Conservation (phyloP, 192 early-diverging fungal genomes). For the Dissophora globulifera region DNA sequence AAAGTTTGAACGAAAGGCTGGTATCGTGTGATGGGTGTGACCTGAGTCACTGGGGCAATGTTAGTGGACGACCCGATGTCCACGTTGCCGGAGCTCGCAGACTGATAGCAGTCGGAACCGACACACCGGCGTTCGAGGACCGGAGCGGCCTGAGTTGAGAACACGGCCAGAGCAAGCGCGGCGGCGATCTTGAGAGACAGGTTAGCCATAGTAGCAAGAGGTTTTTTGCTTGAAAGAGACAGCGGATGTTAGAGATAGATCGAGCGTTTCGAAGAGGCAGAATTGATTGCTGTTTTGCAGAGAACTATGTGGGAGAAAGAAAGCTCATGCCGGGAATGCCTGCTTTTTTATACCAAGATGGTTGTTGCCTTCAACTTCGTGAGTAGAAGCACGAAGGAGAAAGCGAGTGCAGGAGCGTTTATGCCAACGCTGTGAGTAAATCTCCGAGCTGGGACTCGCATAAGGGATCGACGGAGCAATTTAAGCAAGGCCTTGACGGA, state of each 20-base stretch:
- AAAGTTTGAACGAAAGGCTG: conserved; percentile 21
- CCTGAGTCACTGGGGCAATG: conserved; percentile 24
- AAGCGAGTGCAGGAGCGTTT: too few relatives aligned
- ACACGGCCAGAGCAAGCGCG: conserved; percentile 12
- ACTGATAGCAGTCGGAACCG: conserved; percentile 17
- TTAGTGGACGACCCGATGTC: conserved; percentile 23
- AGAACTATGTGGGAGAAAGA: background rate
- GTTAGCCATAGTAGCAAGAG: background rate
- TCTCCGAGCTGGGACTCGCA: too few relatives aligned
- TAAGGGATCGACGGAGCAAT: too few relatives aligned
- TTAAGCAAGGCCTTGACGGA: too few relatives aligned
- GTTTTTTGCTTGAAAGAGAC: too few relatives aligned
- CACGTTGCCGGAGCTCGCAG: conserved; percentile 28
- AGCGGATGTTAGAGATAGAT: background rate
- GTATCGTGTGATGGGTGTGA: conserved; percentile 33
- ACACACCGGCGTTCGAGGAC: conserved; percentile 9
- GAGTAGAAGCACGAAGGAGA: too few relatives aligned
- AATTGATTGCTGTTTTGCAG: background rate
- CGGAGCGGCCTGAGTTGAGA: conserved; percentile 21
- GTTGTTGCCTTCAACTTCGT: too few relatives aligned
- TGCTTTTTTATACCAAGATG: background rate
- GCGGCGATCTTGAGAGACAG: conserved; percentile 22
- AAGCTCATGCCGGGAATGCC: too few relatives aligned
- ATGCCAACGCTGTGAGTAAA: too few relatives aligned
- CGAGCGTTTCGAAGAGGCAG: background rate